Conservation (phyloP, 176 grass and related monocot species). For the Otatea glauca region DNA sequence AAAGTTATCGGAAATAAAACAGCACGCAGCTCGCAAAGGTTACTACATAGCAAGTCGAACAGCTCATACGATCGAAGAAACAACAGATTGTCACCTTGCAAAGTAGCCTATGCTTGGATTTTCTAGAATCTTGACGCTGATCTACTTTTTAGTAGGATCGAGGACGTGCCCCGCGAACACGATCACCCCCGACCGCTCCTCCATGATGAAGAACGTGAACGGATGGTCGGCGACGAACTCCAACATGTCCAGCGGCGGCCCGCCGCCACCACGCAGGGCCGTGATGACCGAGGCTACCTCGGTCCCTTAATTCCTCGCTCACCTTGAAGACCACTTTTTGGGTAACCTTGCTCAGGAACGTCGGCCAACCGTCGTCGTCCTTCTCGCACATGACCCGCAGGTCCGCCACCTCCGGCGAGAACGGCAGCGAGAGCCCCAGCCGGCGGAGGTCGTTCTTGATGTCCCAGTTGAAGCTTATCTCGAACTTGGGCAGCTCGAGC, state of each 20-base stretch:
- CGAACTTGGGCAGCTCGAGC: not conserved
- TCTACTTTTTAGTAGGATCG: constrained; percentile 1
- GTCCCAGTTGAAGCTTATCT: constrained; percentile 5
- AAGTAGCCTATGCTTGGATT: not conserved
- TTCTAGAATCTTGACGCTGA: not conserved
- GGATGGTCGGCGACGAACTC: constrained; percentile 38
- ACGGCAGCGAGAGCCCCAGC: constrained; percentile 41
- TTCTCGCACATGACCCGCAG: constrained; percentile 9
- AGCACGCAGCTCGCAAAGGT: not conserved
- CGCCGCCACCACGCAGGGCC: accelerated
- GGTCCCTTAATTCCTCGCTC: constrained; percentile 2
- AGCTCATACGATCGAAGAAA: not conserved
- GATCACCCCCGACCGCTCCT: constrained; percentile 34
- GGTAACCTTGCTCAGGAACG: constrained; percentile 20
- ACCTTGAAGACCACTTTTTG: constrained; percentile 27
- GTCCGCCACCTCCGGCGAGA: constrained; percentile 1
- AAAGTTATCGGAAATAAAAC: not conserved
- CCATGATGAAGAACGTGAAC: constrained; percentile 45
- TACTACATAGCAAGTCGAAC: not conserved
- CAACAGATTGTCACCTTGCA: not conserved
- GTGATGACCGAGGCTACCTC: not conserved
- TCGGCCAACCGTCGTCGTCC: not conserved
- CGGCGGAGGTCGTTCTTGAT: not conserved
- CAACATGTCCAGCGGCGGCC: not conserved
- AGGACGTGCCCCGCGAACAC: constrained; percentile 25